Conservation (phyloP, 2,329 filamentous ascomycete species). For the Akanthomyces lecanii region DNA sequence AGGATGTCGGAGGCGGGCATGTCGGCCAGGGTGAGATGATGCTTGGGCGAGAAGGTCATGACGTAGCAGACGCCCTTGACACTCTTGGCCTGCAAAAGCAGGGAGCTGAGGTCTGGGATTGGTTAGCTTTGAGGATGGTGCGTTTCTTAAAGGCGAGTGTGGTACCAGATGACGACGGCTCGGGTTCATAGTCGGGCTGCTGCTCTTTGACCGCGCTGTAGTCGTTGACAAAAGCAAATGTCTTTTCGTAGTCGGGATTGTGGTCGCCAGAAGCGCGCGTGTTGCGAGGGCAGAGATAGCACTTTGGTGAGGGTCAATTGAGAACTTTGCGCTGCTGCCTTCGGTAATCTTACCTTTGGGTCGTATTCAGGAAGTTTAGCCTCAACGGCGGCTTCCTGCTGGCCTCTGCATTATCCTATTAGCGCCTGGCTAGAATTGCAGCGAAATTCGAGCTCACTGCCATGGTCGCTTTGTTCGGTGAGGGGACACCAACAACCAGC, state of each 20-base stretch:
- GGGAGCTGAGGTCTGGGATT: conserved; percentile 63
- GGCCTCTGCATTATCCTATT: conserved; percentile 54
- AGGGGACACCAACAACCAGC: conserved; percentile 91
- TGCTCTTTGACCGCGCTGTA: conserved; percentile 95
- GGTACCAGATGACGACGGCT: conserved; percentile 35
- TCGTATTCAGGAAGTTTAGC: conserved; percentile 76
- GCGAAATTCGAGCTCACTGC: conserved; percentile 65
- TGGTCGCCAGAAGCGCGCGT: conserved; percentile 77
- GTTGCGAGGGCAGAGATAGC: conserved; percentile 93
- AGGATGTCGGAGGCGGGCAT: conserved; percentile 73
- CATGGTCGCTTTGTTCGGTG: conserved; percentile 96
- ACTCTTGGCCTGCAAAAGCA: conserved; percentile 75
- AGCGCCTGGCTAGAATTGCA: background rate
- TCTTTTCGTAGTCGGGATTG: conserved; percentile 82
- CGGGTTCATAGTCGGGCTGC: conserved; percentile 69
- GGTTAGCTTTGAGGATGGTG: background rate
- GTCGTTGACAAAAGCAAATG: conserved; percentile 95
- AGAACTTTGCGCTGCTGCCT: background rate
- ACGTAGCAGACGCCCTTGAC: conserved; percentile 97
- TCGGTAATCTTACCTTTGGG: conserved; percentile 48
- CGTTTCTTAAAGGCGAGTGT: background rate
- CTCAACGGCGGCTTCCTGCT: conserved; percentile 68
- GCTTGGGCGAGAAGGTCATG: conserved; percentile 84
- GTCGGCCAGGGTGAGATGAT: conserved; percentile 90
- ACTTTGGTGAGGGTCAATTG: conserved; percentile 45